Evolutionary conservation across 495 filamentous ascomycete genomes (phyloP).

Genomic region (Thermothielavioides terrestris): DNA sequence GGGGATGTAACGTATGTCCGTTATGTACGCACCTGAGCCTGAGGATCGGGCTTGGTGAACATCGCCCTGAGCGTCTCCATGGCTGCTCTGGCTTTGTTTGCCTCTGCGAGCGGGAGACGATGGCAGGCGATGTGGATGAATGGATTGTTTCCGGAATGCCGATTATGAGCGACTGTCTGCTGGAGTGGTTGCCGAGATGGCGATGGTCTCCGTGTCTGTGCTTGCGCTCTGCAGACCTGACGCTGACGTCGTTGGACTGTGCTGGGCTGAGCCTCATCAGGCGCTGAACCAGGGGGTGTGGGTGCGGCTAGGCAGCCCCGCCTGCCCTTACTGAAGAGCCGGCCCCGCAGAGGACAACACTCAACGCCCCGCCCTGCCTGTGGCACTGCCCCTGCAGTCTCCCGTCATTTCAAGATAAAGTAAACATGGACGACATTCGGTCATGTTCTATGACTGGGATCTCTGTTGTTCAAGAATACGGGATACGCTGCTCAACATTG

Average conservation of each 20-base stretch:
- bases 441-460: no score
- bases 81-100: slow-evolving; percentile 22
- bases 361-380: slow-evolving; percentile 2
- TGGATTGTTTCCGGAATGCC: not conserved
- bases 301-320: slow-evolving; percentile 2
- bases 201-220: not conserved
- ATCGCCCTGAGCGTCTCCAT: slow-evolving; percentile 86
- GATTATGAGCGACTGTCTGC: not conserved
- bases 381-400: no score
- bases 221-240: not conserved
- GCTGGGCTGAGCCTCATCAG: slow-evolving; percentile 9
- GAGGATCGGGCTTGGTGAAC: slow-evolving; percentile 88
- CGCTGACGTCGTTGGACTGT: slow-evolving; percentile 5
- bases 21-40: slow-evolving; percentile 63
- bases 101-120: not conserved
- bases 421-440: no score
- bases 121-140: not conserved
- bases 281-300: not conserved
- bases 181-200: not conserved
- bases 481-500: not conserved
- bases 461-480: no score
- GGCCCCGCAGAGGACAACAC: not conserved
- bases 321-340: not conserved
- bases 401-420: no score
- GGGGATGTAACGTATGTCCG: no score